Evolutionary conservation across 805 yeast genomes (phyloP), one percentile per base, ranked within the genome.

Genomic region (Metschnikowia proteae): DNA sequence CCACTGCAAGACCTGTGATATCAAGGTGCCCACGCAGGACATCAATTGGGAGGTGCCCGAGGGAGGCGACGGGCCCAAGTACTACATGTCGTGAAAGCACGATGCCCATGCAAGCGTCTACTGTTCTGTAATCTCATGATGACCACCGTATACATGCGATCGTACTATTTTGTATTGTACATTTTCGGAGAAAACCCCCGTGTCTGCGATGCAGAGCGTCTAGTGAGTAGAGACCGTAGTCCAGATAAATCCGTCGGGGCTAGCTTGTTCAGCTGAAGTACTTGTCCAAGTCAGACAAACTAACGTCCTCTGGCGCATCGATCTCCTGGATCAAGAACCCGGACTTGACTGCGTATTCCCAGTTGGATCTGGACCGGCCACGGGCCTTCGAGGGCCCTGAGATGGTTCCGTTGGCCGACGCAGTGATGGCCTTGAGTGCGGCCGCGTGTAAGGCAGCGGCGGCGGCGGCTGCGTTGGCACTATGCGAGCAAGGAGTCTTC

Each of bases 21-120:
- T 94, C 66, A 94, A 94, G 69, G 95, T 86, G 7, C 99, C 99
- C 6, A 77, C 88, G 0, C 97, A 92, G 69, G 97, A 91, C 63
- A 94, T 94, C 53, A 78, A 81, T 63, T 94, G 99, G 99, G 80
- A 83, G 9, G 96, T 89, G n/a, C 99, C 99, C 6, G 98, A 94
- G 73, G 98, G 99, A 52, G 97, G 98, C 29, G 99, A 87, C 66
- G 99, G 99, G 10, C 99, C 99, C 49, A 94, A 94, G 67, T 94
- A 94, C 66, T 84, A 84, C 65, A 81, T 88, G 84, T 84, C 17
- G 17, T 17, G 17, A 17, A 17, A 17, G 17, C 17, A 17, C 17
- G 17, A 17, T 17, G 17, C 17, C 2, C 17, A 17, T 17, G 17
- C 17, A 17, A 17, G 17, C 17, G 17, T 17, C 17, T 17, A 17